Base-by-base conservation (phyloP, 1,284 basidiomycete genomes). In the Phellopilus nigrolimitatus region DNA sequence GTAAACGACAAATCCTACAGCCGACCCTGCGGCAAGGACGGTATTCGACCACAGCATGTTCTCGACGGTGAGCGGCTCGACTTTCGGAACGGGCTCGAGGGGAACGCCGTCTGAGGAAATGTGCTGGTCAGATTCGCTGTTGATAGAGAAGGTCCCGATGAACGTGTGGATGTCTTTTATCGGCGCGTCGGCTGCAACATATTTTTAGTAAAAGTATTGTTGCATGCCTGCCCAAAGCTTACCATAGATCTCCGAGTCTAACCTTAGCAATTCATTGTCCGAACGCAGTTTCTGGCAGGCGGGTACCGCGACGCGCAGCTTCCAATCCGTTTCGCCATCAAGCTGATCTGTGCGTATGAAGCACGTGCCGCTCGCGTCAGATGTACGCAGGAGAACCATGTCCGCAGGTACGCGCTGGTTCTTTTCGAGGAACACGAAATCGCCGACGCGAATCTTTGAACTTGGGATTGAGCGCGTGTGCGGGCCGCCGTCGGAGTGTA, bases 261-360 rank as follows among this genome's bases (percentile, higher is more conserved):
- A 68, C 5, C 74, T 67, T 21, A 88, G 74, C 2, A 99, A 67
- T 21, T 86, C 84, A 15, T 71, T 71, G 59, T 89, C 75, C 34
- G 74, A 79, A 0, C 72, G 71, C 55, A 95, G 68, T 60, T 82
- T 82, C 70, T 97, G 94, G 25, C 88, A 91, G 22, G 84, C 76
- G 1, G 86, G 79, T 3, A 97, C 85, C 0, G 95, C 95, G 1
- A 97, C 85, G 8, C 91, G 83, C 45, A 98, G 73, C 67, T 99
- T 99, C 97, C 97, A 99, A 62, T 99, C 97, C 1, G 97, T 99
- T 69, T 99, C 97, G 39, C 97, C 97, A 60, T 99, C 97, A 8
- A 99, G 77, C 64, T 99, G 97, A 68, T 99, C 97, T 0, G 97
- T 99, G 4, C 95, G 78, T 48, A 99, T 90, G 67, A 99, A 99